Conservation (phyloP, 108 stramenopile genomes). For the Chaetoceros tenuissimus region DNA sequence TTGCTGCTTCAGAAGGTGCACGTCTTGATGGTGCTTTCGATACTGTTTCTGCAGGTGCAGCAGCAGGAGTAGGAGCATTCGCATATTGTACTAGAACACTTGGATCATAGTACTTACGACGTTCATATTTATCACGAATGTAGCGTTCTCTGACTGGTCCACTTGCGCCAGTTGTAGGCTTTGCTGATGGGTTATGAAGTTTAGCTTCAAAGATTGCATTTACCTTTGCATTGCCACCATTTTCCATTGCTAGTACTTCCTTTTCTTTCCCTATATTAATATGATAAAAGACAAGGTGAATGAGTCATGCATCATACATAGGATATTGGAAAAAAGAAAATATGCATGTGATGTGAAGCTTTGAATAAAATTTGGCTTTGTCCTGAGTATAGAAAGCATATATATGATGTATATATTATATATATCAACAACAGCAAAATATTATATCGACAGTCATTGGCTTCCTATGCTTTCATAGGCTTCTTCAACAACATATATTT, state of each 20-base stretch:
- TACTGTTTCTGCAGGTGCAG: slow-evolving; percentile 14
- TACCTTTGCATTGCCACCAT: slow-evolving; percentile 83
- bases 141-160: slow-evolving; percentile 75
- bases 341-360: background rate
- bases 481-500: too few relatives aligned
- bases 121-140: slow-evolving; percentile 91
- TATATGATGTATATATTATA: background rate
- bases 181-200: slow-evolving; percentile 35
- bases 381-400: too few relatives aligned
- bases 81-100: slow-evolving; percentile 13
- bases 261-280: slow-evolving; percentile 66
- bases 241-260: slow-evolving; percentile 87
- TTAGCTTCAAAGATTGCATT: slow-evolving; percentile 80
- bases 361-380: too few relatives aligned
- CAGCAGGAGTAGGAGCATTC: slow-evolving; percentile 3
- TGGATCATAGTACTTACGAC: slow-evolving; percentile 77
- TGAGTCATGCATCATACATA: background rate
- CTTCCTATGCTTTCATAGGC: too few relatives aligned
- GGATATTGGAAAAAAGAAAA: background rate
- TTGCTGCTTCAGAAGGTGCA: slow-evolving; percentile 68
- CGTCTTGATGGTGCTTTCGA: slow-evolving; percentile 16
- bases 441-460: background rate
- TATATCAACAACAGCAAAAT: slow-evolving; percentile 1
- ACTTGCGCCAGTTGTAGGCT: slow-evolving; percentile 59
- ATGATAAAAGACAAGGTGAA: slow-evolving; percentile 1